Conservation (phyloP, 768 basidiomycete species). For the Artomyces pyxidatus region DNA sequence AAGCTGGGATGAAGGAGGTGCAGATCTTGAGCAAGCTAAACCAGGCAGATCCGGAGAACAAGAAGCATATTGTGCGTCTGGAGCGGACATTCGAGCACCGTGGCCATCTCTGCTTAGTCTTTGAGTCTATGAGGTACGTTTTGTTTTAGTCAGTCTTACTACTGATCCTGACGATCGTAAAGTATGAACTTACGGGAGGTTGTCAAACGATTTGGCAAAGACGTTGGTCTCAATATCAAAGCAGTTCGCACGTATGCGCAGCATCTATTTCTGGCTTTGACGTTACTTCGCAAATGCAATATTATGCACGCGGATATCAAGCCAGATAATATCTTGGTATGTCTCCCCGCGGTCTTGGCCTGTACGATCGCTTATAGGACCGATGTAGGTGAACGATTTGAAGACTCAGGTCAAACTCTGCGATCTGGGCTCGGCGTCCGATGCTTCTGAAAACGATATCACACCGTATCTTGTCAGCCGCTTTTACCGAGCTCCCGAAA, state of each 20-base stretch:
- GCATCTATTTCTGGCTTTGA: constrained; percentile 85
- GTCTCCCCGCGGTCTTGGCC: constrained; percentile 26
- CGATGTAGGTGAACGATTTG: constrained; percentile 83
- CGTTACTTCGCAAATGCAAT: constrained; percentile 78
- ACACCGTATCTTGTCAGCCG: constrained; percentile 96
- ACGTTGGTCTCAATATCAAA: constrained; percentile 90
- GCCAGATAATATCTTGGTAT: constrained; percentile 92
- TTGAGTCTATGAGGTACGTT: constrained; percentile 82
- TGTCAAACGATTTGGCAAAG: constrained; percentile 96
- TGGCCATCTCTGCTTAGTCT: constrained; percentile 93
- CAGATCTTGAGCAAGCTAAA: constrained; percentile 82
- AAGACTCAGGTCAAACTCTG: constrained; percentile 93
- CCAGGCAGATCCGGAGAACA: constrained; percentile 92
- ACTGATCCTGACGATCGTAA: constrained; percentile 7
- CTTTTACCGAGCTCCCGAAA: constrained; percentile 98
- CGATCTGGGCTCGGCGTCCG: constrained; percentile 95
- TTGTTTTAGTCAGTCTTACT: not conserved
- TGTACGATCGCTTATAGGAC: not conserved
- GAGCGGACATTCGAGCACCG: constrained; percentile 95
- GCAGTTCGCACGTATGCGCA: constrained; percentile 99
- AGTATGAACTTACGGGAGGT: constrained; percentile 99
- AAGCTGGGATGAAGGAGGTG: constrained; percentile 88
- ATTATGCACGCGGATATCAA: constrained; percentile 99
- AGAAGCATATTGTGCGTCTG: constrained; percentile 91
- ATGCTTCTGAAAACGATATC: constrained; percentile 91